These are phyloP conservation scores for Xylaria intraflava DNA, from an alignment of 495 filamentous ascomycete species.

Conservation along the genomic window DNA sequence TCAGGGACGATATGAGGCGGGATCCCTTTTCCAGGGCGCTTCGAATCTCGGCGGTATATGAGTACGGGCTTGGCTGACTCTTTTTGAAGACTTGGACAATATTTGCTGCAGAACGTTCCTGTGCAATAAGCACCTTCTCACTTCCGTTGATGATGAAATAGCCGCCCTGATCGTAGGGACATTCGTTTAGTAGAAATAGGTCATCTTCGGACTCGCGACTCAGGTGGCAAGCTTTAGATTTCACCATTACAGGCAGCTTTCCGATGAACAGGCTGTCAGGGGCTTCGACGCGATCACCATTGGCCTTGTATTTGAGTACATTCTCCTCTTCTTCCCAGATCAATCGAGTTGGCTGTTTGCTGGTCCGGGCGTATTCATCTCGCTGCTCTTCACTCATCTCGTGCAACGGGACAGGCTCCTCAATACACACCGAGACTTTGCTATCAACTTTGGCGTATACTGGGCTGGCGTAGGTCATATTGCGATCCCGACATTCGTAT, in stretches of 20 bases:
- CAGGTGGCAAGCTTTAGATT: conserved; percentile 86
- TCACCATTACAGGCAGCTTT: conserved; percentile 95
- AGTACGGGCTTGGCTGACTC: conserved; percentile 74
- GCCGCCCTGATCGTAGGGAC: conserved; percentile 93
- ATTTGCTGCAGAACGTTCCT: conserved; percentile 94
- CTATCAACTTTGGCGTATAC: conserved; percentile 81
- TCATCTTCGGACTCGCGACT: conserved; percentile 71
- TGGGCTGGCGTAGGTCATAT: conserved; percentile 88
- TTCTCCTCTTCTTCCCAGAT: conserved; percentile 53
- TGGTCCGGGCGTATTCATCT: conserved; percentile 38
- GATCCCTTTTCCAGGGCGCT: conserved; percentile 96
- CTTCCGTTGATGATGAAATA: conserved; percentile 99
- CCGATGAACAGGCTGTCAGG: conserved; percentile 66
- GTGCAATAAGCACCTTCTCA: conserved; percentile 97
- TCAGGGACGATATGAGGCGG: conserved; percentile 80
- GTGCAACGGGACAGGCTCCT: conserved; percentile 56
- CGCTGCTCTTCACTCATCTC: conserved; percentile 58
- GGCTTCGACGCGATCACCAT: conserved; percentile 39
- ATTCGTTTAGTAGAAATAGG: conserved; percentile 84
- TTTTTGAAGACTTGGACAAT: conserved; percentile 99
- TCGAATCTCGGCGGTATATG: conserved; percentile 90
- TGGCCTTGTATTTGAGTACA: conserved; percentile 30
- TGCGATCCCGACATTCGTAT: conserved; percentile 88
- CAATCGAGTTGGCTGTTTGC: conserved; percentile 46
- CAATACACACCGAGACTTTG: conserved; percentile 71